Conservation (phyloP, 495 filamentous ascomycete genomes). For the Aspergillus homomorphus region DNA sequence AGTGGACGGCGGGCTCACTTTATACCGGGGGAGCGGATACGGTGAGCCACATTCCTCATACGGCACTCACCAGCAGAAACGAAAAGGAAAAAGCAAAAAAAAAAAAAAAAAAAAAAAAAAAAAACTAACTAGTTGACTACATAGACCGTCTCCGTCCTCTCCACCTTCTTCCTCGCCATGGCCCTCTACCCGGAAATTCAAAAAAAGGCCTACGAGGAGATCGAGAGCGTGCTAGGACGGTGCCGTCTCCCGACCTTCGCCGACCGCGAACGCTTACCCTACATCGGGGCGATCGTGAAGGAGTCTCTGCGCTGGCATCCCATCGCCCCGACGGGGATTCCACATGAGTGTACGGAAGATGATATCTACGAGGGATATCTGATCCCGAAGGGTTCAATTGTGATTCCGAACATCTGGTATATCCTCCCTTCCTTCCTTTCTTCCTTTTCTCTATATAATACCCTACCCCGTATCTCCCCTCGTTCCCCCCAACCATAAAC, state of each 20-base stretch:
- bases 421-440: not conserved
- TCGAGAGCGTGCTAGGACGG: slow-evolving; percentile 49
- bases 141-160: slow-evolving; percentile 29
- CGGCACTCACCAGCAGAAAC: too few species aligned
- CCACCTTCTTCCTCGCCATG: slow-evolving; percentile 36
- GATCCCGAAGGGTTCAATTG: slow-evolving; percentile 44
- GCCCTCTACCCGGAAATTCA: slow-evolving; percentile 42
- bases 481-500: too few species aligned
- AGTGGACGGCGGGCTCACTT: slow-evolving; percentile 45
- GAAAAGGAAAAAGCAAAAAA: too few species aligned
- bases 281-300: slow-evolving; percentile 44
- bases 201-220: slow-evolving; percentile 50
- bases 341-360: slow-evolving; percentile 53
- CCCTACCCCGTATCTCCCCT: too few species aligned
- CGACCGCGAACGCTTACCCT: slow-evolving; percentile 37
- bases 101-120: slow-evolving; percentile 2
- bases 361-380: slow-evolving; percentile 36
- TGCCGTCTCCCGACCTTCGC: slow-evolving; percentile 27
- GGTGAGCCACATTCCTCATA: not conserved
- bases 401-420: slow-evolving; percentile 41
- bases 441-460: not conserved
- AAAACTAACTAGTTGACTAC: slow-evolving; percentile 17
- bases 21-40: slow-evolving; percentile 57
- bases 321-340: slow-evolving; percentile 42
- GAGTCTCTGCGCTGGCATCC: slow-evolving; percentile 46